Evolutionary conservation across 169 alveolate genomes (phyloP), one percentile per base, ranked within the genome.

Genomic region (Miamiensis avidus): DNA sequence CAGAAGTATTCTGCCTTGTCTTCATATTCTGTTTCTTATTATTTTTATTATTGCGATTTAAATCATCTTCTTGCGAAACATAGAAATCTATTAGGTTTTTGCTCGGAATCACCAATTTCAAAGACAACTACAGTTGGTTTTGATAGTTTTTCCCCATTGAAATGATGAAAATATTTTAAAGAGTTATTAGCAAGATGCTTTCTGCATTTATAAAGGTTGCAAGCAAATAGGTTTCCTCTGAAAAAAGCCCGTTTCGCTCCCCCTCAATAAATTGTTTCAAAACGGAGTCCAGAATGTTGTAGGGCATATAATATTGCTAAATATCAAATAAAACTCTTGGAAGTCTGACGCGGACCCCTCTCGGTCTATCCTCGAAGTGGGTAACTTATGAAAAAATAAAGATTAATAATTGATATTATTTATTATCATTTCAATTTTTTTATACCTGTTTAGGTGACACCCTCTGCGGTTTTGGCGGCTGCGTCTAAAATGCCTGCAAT

Each of bases 401-500:
- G 20, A 49, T 49, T 49, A 49, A 49, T 11, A 49, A 11, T 11
- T 11, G 69, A 11, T 20, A 49, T 11, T 49, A 49, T 11, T 49
- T 11, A 49, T 11, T 49, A 49, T 49, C 20, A 49, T 49, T 49
- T 11, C 4, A 49, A 11, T 49, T 49, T 49, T 49, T 49, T 49
- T 11, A 11, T 49, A 49, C 69, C 69, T 29, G 96, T 93, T 79
- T 94, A 93, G 82, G 93, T 93, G 6, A 96, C 86, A 28, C 98
- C 98, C 83, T 95, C 98, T 0, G 98, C 91, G n/a, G 98, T 92
- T 77, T 93, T 91, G 0, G 96, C 88, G 29, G 93, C 90, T 27
- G 95, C 90, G 89, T 96, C 98, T 72, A 96, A 89, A 25, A 93
- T 93, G 0, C 98, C 98, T 65, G 97, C 88, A 27, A 95, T 85